These are phyloP conservation scores for Colletotrichum chlorophyti DNA, from an alignment of 2,329 filamentous ascomycete genomes.

Conservation along the genomic window DNA sequence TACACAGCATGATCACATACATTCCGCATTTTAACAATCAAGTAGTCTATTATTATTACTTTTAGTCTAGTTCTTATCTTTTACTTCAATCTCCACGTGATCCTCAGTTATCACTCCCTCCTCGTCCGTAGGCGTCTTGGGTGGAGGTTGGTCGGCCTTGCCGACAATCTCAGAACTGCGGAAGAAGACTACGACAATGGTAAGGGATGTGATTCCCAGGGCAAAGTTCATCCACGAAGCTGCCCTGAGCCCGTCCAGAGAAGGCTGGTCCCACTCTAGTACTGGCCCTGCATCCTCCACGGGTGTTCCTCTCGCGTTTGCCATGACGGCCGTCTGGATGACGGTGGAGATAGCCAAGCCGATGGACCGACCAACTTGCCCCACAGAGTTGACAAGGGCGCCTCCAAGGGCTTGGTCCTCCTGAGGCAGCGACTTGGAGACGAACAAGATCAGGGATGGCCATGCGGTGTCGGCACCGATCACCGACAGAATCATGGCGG, in stretches of 20 bases:
- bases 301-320: slow-evolving; percentile 48
- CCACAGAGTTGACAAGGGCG: slow-evolving; percentile 71
- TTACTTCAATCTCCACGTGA: not conserved
- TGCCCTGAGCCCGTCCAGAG: slow-evolving; percentile 55
- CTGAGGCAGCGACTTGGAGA: slow-evolving; percentile 64
- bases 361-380: slow-evolving; percentile 70
- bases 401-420: slow-evolving; percentile 73
- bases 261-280: slow-evolving; percentile 50
- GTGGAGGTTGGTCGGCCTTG: slow-evolving; percentile 35
- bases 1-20: not conserved
- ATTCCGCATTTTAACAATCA: too few relatives aligned
- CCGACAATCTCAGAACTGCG: slow-evolving; percentile 61
- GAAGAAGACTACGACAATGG: slow-evolving; percentile 55
- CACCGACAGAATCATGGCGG: slow-evolving; percentile 70
- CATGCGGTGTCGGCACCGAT: slow-evolving; percentile 72
- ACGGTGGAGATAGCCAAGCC: slow-evolving; percentile 70
- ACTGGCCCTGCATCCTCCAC: slow-evolving; percentile 53
- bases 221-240: slow-evolving; percentile 61
- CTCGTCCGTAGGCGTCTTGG: slow-evolving; percentile 26
- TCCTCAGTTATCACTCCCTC: slow-evolving; percentile 24
- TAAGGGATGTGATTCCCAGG: slow-evolving; percentile 49
- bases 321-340: slow-evolving; percentile 68
- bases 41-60: too few relatives aligned
- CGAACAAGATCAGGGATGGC: slow-evolving; percentile 71
- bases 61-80: too few relatives aligned